phyloP scores from a whole-genome alignment of 768 basidiomycete species.

The Rhizopogon roseolus region DNA sequence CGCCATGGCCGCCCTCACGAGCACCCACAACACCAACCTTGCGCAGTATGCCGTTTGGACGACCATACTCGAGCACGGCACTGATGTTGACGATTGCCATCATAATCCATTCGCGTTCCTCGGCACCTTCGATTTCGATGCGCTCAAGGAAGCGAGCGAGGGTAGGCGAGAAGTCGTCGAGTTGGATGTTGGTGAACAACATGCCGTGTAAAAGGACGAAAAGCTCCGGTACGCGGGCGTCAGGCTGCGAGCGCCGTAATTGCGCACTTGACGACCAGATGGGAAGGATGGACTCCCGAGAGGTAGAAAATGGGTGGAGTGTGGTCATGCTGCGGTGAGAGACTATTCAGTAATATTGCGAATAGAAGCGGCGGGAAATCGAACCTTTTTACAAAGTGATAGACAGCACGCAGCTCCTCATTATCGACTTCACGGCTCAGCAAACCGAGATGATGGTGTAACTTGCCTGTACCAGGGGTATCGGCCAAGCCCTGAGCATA shows the following conservation, averaged over 20 bases:
- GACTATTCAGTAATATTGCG: not conserved
- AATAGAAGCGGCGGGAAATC: constrained; percentile 15
- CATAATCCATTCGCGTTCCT: constrained; percentile 93
- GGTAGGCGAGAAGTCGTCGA: constrained; percentile 84
- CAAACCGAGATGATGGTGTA: constrained; percentile 92
- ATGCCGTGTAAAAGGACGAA: constrained; percentile 95
- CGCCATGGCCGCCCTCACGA: constrained; percentile 30
- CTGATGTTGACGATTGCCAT: constrained; percentile 87
- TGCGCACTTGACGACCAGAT: constrained; percentile 74
- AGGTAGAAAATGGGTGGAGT: constrained; percentile 79
- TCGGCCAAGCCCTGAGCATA: constrained; percentile 83
- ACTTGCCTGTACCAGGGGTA: constrained; percentile 88
- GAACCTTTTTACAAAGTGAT: constrained; percentile 94
- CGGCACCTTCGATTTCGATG: constrained; percentile 73
- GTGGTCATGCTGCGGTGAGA: constrained; percentile 70
- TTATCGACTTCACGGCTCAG: constrained; percentile 78
- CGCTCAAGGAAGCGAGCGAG: constrained; percentile 86
- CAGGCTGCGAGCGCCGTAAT: constrained; percentile 68
- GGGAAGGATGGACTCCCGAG: constrained; percentile 84
- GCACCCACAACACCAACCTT: constrained; percentile 47
- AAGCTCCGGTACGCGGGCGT: constrained; percentile 68
- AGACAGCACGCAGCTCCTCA: constrained; percentile 80
- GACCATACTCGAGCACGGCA: constrained; percentile 85
- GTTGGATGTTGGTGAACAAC: constrained; percentile 92
- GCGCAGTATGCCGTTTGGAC: constrained; percentile 63